These are phyloP conservation scores for Cyberlindnera mississippiensis DNA, from an alignment of 805 yeast genomes.

Conservation along the genomic window DNA sequence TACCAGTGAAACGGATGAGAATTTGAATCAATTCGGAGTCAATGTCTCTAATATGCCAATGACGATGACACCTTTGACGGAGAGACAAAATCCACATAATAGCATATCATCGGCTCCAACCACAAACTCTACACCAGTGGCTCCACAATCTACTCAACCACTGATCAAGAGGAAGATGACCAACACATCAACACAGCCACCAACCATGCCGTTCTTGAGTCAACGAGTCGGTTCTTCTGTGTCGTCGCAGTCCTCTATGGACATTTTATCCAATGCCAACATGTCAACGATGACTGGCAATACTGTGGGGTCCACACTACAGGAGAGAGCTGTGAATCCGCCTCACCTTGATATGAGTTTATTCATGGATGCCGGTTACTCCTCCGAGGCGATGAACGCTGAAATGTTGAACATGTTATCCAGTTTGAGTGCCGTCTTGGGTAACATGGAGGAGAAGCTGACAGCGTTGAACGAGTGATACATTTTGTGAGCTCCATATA, in stretches of 20 bases:
- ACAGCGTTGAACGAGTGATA: slow-evolving; percentile 21
- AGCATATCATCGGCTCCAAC: slow-evolving; percentile 1
- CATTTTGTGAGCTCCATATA: background rate
- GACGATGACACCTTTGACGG: slow-evolving; percentile 81
- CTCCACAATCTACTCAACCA: slow-evolving; percentile 1
- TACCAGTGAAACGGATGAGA: slow-evolving; percentile 30
- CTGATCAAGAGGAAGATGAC: slow-evolving; percentile 10
- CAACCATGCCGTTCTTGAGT: slow-evolving; percentile 17
- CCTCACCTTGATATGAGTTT: slow-evolving; percentile 19
- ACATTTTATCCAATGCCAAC: slow-evolving; percentile 4
- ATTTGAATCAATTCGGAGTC: slow-evolving; percentile 66
- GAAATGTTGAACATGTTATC: slow-evolving; percentile 24
- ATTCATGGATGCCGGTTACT: slow-evolving; percentile 23
- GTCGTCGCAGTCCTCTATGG: slow-evolving; percentile 16
- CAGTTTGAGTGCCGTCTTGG: slow-evolving; percentile 25
- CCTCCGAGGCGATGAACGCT: slow-evolving; percentile 24
- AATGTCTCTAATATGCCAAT: slow-evolving; percentile 49
- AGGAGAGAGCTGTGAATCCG: too few relatives aligned
- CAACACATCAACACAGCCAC: slow-evolving; percentile 9
- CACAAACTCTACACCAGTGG: slow-evolving; percentile 1
- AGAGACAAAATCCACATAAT: slow-evolving; percentile 34
- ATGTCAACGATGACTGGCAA: slow-evolving; percentile 11
- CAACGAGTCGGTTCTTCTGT: slow-evolving; percentile 15
- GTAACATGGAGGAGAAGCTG: slow-evolving; percentile 30
- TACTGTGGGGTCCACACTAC: too few relatives aligned